Evolutionary conservation across 2,329 filamentous ascomycete species (phyloP), one percentile per base, ranked within the genome.

Genomic region (Trichoderma gracile): DNA sequence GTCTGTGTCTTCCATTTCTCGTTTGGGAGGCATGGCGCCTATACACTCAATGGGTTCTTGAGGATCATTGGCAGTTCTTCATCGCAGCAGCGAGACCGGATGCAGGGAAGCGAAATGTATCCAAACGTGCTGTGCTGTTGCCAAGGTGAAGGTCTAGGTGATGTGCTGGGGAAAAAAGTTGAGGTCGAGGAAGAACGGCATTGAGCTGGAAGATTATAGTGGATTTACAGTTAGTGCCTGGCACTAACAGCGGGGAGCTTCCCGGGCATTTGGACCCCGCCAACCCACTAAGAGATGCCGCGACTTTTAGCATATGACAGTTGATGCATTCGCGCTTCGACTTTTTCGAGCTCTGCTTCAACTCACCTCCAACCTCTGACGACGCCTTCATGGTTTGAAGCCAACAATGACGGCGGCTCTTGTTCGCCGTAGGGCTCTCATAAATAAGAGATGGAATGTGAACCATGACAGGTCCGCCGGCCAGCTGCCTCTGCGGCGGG

Each of bases 1-100:
- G 6, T 74, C 72, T 5, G 69, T 49, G 14, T 75, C 73, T 19
- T 73, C 69, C 27, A 72, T 64, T 2, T 73, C 71, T n/a, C 78
- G 71, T 67, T 79, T 79, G 10, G 70, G 64, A 14, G 74, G 69
- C 78, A 79, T 79, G 42, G 42, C 33, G 47, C 45, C 64, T 54
- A 50, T 25, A 15, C 27, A 47, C 21, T 30, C 43, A 6, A 30
- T 30, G 25, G 5, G 3, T 15, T 53, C 33, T 43, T 15, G 19
- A 38, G 14, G n/a, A 1, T 5, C 53, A 64, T 57, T 21, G 19
- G 25, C 9, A 9, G n/a, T 14, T 21, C 2, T 21, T 6, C 17
- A 23, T 17, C 10, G 5, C 21, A 14, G 8, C 15, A 4, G 33
- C 3, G 3, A 23, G 27, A n/a, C 8, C n/a, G 3, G 27, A 17